Evolutionary conservation across 2,329 filamentous ascomycete genomes (phyloP), one percentile per base, ranked within the genome.

Genomic region (Diplodia seriata): DNA sequence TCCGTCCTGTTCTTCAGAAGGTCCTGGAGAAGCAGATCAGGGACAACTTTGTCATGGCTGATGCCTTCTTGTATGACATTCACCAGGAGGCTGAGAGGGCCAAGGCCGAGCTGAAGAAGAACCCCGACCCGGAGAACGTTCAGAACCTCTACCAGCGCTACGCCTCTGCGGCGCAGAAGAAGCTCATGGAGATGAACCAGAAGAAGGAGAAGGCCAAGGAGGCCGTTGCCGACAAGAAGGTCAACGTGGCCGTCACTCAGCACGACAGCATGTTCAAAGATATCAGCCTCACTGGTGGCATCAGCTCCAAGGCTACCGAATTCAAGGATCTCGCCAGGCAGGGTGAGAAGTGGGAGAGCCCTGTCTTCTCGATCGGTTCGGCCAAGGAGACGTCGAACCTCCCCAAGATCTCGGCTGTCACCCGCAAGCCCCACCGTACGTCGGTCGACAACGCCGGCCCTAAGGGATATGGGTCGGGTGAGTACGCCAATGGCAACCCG

Each of bases 301-400:
- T 97, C 78, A 95, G 91, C 73, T 90, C 88, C 82, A 97, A 97
- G 87, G 94, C 94, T 11, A 96, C 92, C 29, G 93, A 97, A 80
- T 98, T 96, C 86, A 92, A 89, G 82, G 89, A 97, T 26, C 85
- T 97, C 68, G 92, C 94, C 9, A 85, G 84, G 72, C 93, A 95
- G 87, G 95, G 95, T 64, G 91, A 97, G 67, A 90, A 89, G 79
- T 99, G 95, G 95, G 91, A 97, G 84, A 96, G 91, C 70, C 93
- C 94, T 11, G 89, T 99, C 75, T 99, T 99, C 84, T 90, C 88
- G 69, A 90, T 98, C 73, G 94, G 95, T 57, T 86, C 82, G 53
- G 93, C 94, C 12, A 84, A 86, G 67, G 89, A 90, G 80, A 93
- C 91, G 51, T 85, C 81, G 29, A 87, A 91, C 74, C 85, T 97